Base-by-base conservation (phyloP, 1,284 basidiomycete species). In the Bondarzewia mesenterica region DNA sequence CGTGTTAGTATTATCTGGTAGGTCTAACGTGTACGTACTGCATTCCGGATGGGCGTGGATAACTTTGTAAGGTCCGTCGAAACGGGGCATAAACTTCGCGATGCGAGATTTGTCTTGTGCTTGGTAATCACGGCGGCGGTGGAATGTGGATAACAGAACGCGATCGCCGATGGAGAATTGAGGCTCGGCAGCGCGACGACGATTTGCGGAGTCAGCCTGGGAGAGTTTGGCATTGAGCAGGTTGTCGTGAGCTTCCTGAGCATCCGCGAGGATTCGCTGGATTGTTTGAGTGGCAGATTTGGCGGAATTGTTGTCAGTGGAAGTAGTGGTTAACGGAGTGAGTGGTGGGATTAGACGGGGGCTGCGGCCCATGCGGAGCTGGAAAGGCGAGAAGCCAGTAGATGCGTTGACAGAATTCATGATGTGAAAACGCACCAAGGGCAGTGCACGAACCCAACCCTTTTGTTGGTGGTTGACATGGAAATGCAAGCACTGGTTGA, bases 351-450 rank as follows among this genome's bases (percentile, higher is more conserved):
- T 47, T 16, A 61, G 10, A 3, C 48, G 26, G 1, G 61, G 60
- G 14, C 46, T 48, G 15, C 42, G 46, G 3, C 56, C 54, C 5
- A 29, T 18, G 4, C 36, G 43, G 6, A 55, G 46, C 41, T 59
- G 49, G 61, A 70, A 71, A 1, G 62, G 67, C 0, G 66, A 53
- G 23, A 55, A 52, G 2, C 51, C 54, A 18, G 60, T 67, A 5
- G 62, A 49, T 51, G 29, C 32, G 20, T 48, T 64, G 5, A 54
- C 40, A 0, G 58, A 51, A 40, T 66, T 67, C 57, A 71, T 69
- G 53, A 63, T 61, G 0, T 57, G 53, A 47, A 70, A 71, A 39
- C 62, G 58, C 2, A 67, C 62, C 3, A 58, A 21, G 0, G 65
- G 60, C 0, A 71, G 57, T 3, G 58, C 52, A 0, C 49, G 22